These are phyloP conservation scores for Cokeromyces recurvatus DNA, from an alignment of 371 early-diverging fungal species.

Conservation along the genomic window DNA sequence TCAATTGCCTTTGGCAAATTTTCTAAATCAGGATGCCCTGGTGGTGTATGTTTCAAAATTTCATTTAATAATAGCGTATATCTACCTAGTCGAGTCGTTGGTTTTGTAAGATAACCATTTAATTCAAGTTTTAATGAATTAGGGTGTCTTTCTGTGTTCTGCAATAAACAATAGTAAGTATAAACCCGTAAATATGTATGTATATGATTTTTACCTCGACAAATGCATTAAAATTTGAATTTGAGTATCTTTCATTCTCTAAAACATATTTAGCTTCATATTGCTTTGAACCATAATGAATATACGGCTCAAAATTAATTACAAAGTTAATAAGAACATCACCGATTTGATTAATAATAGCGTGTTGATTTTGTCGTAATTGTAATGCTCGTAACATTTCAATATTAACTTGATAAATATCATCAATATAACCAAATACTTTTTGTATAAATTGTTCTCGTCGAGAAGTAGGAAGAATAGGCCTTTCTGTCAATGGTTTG, in stretches of 20 bases:
- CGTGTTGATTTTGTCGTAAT: constrained; percentile 67
- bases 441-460: constrained; percentile 66
- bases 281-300: constrained; percentile 85
- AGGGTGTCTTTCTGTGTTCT: constrained; percentile 35
- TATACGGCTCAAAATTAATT: constrained; percentile 70
- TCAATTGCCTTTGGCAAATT: constrained; percentile 70
- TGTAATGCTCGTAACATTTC: constrained; percentile 63
- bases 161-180: neutral
- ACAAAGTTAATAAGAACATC: constrained; percentile 78
- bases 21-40: constrained; percentile 72
- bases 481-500: constrained; percentile 60
- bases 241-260: constrained; percentile 29
- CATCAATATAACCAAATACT: constrained; percentile 78
- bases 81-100: constrained; percentile 84
- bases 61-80: constrained; percentile 88
- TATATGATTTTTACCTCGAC: constrained; percentile 31
- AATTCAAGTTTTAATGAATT: constrained; percentile 70
- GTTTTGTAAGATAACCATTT: constrained; percentile 76
- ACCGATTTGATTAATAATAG: constrained; percentile 76
- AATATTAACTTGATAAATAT: constrained; percentile 67
- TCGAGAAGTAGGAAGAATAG: constrained; percentile 60
- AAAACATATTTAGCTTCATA: constrained; percentile 62
- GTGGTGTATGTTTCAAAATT: constrained; percentile 80
- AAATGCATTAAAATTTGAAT: constrained; percentile 32
- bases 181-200: neutral